Evolutionary conservation across 805 yeast genomes (phyloP).

Genomic region (Myxozyma nipponensis): DNA sequence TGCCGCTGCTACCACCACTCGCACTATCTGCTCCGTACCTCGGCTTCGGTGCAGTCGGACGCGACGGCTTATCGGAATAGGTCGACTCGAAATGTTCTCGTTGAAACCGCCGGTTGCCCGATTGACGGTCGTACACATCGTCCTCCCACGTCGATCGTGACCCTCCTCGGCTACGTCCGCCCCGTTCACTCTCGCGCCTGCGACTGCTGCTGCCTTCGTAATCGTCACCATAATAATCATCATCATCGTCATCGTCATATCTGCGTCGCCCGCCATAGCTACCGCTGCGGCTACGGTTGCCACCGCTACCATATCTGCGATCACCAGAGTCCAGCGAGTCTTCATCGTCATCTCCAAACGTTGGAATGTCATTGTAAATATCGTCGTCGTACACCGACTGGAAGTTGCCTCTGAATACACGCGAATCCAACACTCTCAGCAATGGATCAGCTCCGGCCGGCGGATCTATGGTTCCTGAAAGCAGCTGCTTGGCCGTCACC

Average conservation of each 20-base stretch:
- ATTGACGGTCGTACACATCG: slow-evolving; percentile 63
- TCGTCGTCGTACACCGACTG: slow-evolving; percentile 59
- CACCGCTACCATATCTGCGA: slow-evolving; percentile 5
- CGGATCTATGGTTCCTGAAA: slow-evolving; percentile 83
- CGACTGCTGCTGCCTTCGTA: slow-evolving; percentile 41
- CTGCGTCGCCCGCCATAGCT: slow-evolving; percentile 26
- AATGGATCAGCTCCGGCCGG: slow-evolving; percentile 89
- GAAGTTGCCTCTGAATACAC: slow-evolving; percentile 63
- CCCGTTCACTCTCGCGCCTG: slow-evolving; percentile 30
- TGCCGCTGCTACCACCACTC: slow-evolving; percentile 3
- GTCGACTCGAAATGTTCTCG: slow-evolving; percentile 43
- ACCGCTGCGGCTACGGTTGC: slow-evolving; percentile 17
- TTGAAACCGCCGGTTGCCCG: slow-evolving; percentile 33
- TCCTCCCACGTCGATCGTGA: slow-evolving; percentile 71
- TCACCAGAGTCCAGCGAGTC: slow-evolving; percentile 22
- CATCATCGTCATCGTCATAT: slow-evolving; percentile 27
- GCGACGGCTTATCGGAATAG: slow-evolving; percentile 40
- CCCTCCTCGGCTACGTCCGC: slow-evolving; percentile 18
- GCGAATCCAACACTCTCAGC: slow-evolving; percentile 77
- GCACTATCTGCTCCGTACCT: slow-evolving; percentile 28
- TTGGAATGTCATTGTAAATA: slow-evolving; percentile 72
- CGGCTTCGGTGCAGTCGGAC: slow-evolving; percentile 45
- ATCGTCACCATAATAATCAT: slow-evolving; percentile 40
- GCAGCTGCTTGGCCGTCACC: slow-evolving; percentile 82
- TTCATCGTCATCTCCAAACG: slow-evolving; percentile 38